phyloP scores from a whole-genome alignment of 179 eudicot species.

The Actinidia arguta region DNA sequence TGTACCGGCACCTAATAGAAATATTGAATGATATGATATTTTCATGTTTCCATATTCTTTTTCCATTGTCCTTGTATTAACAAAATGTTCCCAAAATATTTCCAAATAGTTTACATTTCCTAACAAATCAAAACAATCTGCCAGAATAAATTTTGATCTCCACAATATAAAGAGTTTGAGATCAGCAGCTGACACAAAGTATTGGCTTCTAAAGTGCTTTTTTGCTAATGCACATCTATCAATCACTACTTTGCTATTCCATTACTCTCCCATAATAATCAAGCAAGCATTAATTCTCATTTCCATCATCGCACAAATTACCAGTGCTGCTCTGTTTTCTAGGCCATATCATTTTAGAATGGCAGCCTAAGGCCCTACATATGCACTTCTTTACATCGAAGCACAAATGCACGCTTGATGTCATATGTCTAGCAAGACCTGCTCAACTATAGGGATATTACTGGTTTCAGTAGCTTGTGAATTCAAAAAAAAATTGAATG shows the following conservation, averaged over 20 bases:
- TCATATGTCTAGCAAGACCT: neutral
- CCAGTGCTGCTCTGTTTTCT: no score
- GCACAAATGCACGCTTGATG: neutral
- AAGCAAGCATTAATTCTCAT: neutral
- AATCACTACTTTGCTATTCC: neutral
- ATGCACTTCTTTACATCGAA: no score
- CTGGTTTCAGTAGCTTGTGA: neutral
- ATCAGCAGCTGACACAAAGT: neutral
- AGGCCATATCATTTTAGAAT: no score
- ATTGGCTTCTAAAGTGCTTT: neutral
- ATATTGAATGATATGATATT: neutral
- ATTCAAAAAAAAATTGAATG: neutral
- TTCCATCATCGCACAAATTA: neutral
- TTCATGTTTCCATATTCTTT: neutral
- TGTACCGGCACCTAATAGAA: neutral
- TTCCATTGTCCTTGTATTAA: neutral
- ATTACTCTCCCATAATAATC: neutral
- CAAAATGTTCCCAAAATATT: neutral
- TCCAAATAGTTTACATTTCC: neutral
- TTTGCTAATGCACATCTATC: neutral
- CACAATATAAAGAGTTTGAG: neutral
- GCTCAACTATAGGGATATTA: neutral
- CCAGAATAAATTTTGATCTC: neutral
- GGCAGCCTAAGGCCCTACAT: no score
- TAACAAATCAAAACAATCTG: neutral